Evolutionary conservation across 2,329 filamentous ascomycete genomes (phyloP).

Genomic region (Nemania abortiva): DNA sequence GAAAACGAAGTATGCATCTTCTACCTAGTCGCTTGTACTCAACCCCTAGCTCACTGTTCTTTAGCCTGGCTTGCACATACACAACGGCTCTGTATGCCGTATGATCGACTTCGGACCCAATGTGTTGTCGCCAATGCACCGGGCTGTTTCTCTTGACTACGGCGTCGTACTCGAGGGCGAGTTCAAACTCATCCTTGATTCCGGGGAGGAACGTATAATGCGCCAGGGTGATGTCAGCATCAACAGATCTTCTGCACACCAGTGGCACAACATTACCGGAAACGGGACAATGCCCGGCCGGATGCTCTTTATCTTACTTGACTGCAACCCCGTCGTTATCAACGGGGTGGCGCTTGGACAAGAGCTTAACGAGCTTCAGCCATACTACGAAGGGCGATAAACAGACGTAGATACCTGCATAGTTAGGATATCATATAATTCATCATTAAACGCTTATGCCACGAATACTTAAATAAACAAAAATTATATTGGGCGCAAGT

Average conservation of each 20-base stretch:
- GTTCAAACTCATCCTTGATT: constrained; percentile 39
- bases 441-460: background rate
- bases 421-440: background rate
- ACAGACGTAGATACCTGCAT: background rate
- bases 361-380: constrained; percentile 2
- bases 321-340: constrained; percentile 7
- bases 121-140: constrained; percentile 34
- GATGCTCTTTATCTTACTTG: constrained; percentile 34
- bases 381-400: constrained; percentile 17
- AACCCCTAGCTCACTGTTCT: background rate
- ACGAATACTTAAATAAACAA: no score
- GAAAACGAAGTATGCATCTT: constrained; percentile 27
- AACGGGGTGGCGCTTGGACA: background rate
- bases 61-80: background rate
- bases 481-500: no score
- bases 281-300: constrained; percentile 33
- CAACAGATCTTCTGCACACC: constrained; percentile 5
- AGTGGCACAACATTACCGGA: constrained; percentile 38
- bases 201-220: constrained; percentile 41
- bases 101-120: constrained; percentile 43
- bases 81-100: constrained; percentile 35
- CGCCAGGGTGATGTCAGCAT: constrained; percentile 34
- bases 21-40: background rate
- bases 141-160: constrained; percentile 38
- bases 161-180: constrained; percentile 41